Evolutionary conservation across 495 filamentous ascomycete genomes (phyloP).

Genomic region (Penicillium taxi): DNA sequence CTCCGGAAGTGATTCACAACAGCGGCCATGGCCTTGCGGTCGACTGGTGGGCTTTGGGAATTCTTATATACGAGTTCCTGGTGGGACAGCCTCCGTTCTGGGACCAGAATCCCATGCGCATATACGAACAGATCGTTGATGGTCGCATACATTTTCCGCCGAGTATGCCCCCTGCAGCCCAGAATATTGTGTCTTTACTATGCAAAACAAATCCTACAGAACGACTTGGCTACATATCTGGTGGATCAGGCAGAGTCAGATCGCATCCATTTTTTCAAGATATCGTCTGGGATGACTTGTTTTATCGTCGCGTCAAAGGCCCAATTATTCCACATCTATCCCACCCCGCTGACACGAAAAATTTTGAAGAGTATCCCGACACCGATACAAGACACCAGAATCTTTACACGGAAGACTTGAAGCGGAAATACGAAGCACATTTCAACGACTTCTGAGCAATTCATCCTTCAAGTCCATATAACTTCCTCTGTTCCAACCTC

Average conservation of each 20-base stretch:
- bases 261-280: constrained; percentile 76
- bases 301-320: constrained; percentile 58
- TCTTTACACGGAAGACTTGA: constrained; percentile 67
- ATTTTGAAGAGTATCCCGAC: constrained; percentile 82
- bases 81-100: constrained; percentile 96
- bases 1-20: constrained; percentile 92
- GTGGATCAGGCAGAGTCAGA: constrained; percentile 76
- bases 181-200: constrained; percentile 74
- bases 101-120: constrained; percentile 91
- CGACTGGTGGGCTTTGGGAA: constrained; percentile 99
- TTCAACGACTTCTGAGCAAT: constrained; percentile 67
- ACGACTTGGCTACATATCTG: constrained; percentile 80
- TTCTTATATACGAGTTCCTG: constrained; percentile 92
- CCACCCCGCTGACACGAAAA: constrained; percentile 74
- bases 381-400: constrained; percentile 44
- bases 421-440: constrained; percentile 62
- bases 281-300: constrained; percentile 81
- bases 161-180: constrained; percentile 62
- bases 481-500: constrained; percentile 13
- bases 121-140: constrained; percentile 65
- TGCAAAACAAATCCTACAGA: constrained; percentile 86
- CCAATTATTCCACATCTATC: constrained; percentile 81
- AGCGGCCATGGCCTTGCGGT: constrained; percentile 92
- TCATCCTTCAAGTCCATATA: neutral
- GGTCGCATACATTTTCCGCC: constrained; percentile 32